Percentiles rank a stretch among this genome's conserved stretches.
Conservation (phyloP, 768 basidiomycete genomes). For the Agaricus subrufescens region DNA sequence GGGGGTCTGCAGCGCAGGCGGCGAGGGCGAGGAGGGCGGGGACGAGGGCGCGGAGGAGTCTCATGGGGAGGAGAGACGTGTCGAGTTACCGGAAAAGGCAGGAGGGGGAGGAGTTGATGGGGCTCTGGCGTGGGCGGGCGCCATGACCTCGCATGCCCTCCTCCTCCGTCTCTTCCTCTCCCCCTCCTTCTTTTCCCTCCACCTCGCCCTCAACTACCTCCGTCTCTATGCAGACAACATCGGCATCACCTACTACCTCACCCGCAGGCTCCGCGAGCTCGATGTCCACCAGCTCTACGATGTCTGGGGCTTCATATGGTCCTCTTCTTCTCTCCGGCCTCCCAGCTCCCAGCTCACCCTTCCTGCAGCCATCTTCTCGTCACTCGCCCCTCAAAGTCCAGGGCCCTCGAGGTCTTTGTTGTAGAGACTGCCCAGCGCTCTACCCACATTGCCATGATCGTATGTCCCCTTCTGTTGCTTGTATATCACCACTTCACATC, state of each 20-base stretch:
- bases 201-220: constrained; percentile 89
- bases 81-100: constrained; percentile 18
- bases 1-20: constrained; percentile 18
- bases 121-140: not conserved
- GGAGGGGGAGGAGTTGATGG: constrained; percentile 8
- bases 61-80: constrained; percentile 14
- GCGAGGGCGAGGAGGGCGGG: constrained; percentile 28
- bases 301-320: constrained; percentile 91
- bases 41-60: constrained; percentile 23
- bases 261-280: constrained; percentile 64
- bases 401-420: constrained; percentile 92
- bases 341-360: constrained; percentile 13
- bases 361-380: constrained; percentile 81
- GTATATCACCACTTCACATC: not conserved
- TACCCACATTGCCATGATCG: constrained; percentile 93
- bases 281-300: constrained; percentile 70
- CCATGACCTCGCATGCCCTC: constrained; percentile 72
- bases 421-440: constrained; percentile 84
- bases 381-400: constrained; percentile 86
- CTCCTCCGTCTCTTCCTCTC: constrained; percentile 91
- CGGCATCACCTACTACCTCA: constrained; percentile 88
- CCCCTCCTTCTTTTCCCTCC: constrained; percentile 88
- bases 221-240: constrained; percentile 80
- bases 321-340: constrained; percentile 17
- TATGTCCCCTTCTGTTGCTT: constrained; percentile 40